Evolutionary conservation across 2,329 filamentous ascomycete genomes (phyloP), one percentile per base, ranked within the genome.

Genomic region (Lomentospora prolificans): DNA sequence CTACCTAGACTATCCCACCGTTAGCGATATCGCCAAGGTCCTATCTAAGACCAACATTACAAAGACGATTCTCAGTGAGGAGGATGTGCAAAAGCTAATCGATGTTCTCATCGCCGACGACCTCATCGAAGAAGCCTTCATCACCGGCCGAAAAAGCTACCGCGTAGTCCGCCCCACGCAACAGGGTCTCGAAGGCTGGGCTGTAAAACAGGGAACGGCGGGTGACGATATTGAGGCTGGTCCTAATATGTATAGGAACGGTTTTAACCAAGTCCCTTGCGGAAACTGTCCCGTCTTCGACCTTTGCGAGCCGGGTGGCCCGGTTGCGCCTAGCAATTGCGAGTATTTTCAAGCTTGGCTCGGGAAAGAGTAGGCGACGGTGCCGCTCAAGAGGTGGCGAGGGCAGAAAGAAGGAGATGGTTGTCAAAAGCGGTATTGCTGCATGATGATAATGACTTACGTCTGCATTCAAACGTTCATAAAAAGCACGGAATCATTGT

Each of bases 211-310:
- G 28, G 53, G 58, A 10, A 44, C 55, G 10, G 25, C 50, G 44
- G 57, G 56, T 25, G 68, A 72, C 12, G 69, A 71, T 19, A 65
- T 56, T 36, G 59, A 56, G 36, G 48, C 31, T 12, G 54, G 36
- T 25, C 46, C 46, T 3, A 33, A 39, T 14, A 64, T 67, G 3
- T 72, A 72, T 54, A 64, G 77, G 61, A 95, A 91, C 62, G 88
- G 88, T 3, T 82, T 92, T 61, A 95, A 89, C 1, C 90, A 96
- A 68, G 85, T 87, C 2, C 94, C 94, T 1, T 99, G 94, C 69
- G 91, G 92, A 2, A 79, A 84, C 56, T 99, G 94, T 69, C 94
- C 94, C 0, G 92, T 96, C 2, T 96, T 96, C 67, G 87, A 94
- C 57, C 78, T 97, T 2, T 99, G 94, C 67, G 87, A 89, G 61